Base-by-base conservation (phyloP, 768 basidiomycete species). In the Boletus patriciae region DNA sequence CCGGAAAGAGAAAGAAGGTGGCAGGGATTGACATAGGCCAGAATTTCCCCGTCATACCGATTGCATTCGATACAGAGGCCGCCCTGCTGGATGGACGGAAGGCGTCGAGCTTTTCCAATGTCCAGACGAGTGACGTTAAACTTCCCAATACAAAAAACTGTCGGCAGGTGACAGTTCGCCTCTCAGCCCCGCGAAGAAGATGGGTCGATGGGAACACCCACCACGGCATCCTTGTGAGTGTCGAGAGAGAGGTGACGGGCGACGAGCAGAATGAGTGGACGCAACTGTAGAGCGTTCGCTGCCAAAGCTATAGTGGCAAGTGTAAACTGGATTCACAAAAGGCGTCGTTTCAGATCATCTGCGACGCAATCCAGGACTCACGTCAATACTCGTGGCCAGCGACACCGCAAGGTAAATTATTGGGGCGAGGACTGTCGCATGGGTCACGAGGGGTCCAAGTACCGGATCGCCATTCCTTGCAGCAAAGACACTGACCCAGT, bases 401-500 rank as follows among this genome's bases (percentile, higher is more conserved):
- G 79, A 78, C 13, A 79, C 74, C 19, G 82, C 76, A 23, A 83
- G 60, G 55, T 79, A 82, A 25, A 82, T 69, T 46, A 89, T 68
- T 2, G 89, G 88, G 15, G 75, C 78, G 27, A 90, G 70, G 13
- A 86, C 81, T 29, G 68, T 49, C 10, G 73, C 63, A 71, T 92
- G 90, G 3, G 86, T 81, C 7, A 81, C 59, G 16, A 82, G 76
- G 12, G 89, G 80, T 0, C 89, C 89, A 62, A 77, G 70, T 15
- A 84, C 55, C 15, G 84, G 79, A 59, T 81, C 76, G 25, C 73
- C 74, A 62, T 72, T 69, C 60, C 85, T 79, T 31, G 83, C 80
- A 11, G 86, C 84, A 72, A 77, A 80, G 23, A 81, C 79, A 33
- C 84, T 80, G 21, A 82, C 72, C 82, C 83, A 89, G 63, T 90